Conservation (phyloP, 805 yeast genomes). For the Monosporozyma unispora region DNA sequence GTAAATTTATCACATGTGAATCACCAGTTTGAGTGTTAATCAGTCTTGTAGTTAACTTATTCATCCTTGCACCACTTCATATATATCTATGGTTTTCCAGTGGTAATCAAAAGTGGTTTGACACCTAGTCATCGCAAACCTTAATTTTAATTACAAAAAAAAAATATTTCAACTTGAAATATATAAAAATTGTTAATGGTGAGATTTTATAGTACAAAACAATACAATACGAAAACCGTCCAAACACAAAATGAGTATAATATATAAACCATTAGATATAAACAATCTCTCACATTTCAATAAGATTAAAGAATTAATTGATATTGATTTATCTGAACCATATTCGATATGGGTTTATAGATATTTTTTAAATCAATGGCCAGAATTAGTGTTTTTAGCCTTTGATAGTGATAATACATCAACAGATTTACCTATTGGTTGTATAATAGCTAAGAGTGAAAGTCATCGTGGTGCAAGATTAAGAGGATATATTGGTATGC, state of each 20-base stretch:
- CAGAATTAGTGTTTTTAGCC: conserved; percentile 67
- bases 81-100: too few relatives aligned
- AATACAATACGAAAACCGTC: neutral
- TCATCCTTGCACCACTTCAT: too few relatives aligned
- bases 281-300: conserved; percentile 32
- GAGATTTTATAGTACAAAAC: too few relatives aligned
- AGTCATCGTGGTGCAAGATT: conserved; percentile 55
- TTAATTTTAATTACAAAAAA: neutral
- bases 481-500: conserved; percentile 95
- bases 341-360: conserved; percentile 89
- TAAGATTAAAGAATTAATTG: conserved; percentile 48
- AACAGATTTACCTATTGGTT: conserved; percentile 51
- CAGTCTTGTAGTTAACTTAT: conserved; percentile 9
- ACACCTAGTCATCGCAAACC: neutral
- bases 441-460: conserved; percentile 74
- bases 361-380: conserved; percentile 86
- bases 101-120: neutral
- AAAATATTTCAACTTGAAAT: neutral
- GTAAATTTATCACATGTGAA: conserved; percentile 29
- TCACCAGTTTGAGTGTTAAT: conserved; percentile 40
- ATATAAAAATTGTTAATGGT: too few relatives aligned
- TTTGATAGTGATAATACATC: conserved; percentile 32
- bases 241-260: conserved; percentile 8
- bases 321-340: conserved; percentile 80
- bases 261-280: conserved; percentile 22